These are phyloP conservation scores for Tylopilus sp. DNA, from an alignment of 768 basidiomycete genomes.

Conservation along the genomic window DNA sequence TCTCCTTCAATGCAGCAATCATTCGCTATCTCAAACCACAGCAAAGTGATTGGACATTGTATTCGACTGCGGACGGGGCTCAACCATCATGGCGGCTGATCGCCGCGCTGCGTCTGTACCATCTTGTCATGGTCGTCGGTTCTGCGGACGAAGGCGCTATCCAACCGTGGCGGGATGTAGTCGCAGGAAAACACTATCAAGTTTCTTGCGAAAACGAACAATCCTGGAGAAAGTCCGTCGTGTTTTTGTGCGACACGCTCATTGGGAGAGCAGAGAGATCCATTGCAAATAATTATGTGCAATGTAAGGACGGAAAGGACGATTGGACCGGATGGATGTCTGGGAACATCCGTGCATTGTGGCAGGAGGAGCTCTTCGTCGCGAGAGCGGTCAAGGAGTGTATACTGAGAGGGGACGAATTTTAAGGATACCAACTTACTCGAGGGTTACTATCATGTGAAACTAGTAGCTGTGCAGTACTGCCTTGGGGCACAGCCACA, in stretches of 20 bases:
- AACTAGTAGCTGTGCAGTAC: too few species aligned
- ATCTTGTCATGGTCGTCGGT: constrained; percentile 38
- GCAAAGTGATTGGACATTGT: constrained; percentile 76
- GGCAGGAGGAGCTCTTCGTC: constrained; percentile 59
- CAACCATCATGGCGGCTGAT: constrained; percentile 82
- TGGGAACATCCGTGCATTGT: constrained; percentile 47
- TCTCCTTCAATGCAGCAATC: constrained; percentile 1
- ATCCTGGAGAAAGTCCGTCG: constrained; percentile 43
- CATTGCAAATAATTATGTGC: constrained; percentile 1
- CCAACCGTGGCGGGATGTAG: constrained; percentile 51
- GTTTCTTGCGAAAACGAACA: constrained; percentile 50
- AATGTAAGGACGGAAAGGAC: not conserved
- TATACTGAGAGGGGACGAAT: constrained; percentile 44
- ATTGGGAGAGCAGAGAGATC: constrained; percentile 31
- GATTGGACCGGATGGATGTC: constrained; percentile 35
- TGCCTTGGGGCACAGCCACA: constrained; percentile 19
- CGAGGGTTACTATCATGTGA: too few species aligned
- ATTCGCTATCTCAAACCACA: not conserved
- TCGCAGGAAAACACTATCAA: constrained; percentile 41
- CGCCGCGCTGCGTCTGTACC: constrained; percentile 63
- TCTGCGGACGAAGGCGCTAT: constrained; percentile 31
- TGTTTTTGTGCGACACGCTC: constrained; percentile 38
- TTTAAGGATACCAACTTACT: too few species aligned
- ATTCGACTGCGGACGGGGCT: constrained; percentile 54
- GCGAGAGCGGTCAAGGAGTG: constrained; percentile 46